phyloP scores from a whole-genome alignment of 2,329 filamentous ascomycete genomes.

The Bimuria novae-zelandiae region DNA sequence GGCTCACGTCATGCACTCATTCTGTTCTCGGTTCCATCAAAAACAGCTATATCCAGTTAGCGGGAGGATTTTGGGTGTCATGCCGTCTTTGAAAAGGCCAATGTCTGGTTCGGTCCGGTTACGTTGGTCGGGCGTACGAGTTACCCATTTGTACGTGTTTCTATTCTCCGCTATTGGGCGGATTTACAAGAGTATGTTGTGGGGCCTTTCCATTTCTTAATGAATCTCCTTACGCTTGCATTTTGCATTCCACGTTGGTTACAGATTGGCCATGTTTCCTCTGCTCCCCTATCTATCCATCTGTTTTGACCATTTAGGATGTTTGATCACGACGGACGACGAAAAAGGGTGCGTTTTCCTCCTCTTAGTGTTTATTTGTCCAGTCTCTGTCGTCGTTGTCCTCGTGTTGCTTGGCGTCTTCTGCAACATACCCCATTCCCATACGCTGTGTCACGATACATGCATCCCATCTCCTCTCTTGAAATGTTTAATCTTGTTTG shows the following conservation, averaged over 20 bases:
- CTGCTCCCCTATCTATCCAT: constrained; percentile 1
- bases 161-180: constrained; percentile 12
- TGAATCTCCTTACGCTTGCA: constrained; percentile 31
- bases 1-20: constrained; percentile 27
- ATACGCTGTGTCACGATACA: too few species aligned
- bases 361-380: neutral
- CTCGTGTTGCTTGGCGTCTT: too few species aligned
- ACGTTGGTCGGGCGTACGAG: constrained; percentile 26
- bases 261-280: neutral
- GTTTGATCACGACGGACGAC: constrained; percentile 4
- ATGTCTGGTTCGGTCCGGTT: constrained; percentile 11
- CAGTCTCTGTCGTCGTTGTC: too few species aligned
- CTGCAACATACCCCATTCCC: too few species aligned
- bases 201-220: constrained; percentile 20
- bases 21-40: constrained; percentile 30
- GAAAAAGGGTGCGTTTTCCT: neutral
- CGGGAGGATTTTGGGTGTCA: constrained; percentile 19
- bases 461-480: too few species aligned
- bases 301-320: constrained; percentile 8
- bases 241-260: neutral
- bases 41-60: constrained; percentile 27
- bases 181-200: constrained; percentile 26
- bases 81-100: constrained; percentile 16
- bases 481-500: too few species aligned
- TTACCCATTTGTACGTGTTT: constrained; percentile 28